Conservation (phyloP, 345 rosid species). For the Syzygium jambos region DNA sequence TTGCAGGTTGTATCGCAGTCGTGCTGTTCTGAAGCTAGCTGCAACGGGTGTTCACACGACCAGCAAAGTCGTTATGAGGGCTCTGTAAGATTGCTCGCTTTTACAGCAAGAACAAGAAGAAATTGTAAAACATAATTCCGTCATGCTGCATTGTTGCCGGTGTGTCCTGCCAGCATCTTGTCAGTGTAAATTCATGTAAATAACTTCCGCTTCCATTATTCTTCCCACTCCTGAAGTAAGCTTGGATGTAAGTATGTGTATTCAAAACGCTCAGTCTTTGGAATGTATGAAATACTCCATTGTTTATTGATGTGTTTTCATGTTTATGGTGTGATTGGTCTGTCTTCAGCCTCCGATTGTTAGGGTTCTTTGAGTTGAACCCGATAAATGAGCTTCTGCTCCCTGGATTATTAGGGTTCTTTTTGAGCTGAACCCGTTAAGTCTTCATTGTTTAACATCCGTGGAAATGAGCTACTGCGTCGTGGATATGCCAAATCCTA, state of each 20-base stretch:
- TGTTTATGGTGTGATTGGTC: not conserved
- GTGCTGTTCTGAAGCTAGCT: constrained; percentile 54
- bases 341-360: not conserved
- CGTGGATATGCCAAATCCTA: not conserved
- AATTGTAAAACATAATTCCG: not conserved
- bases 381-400: not conserved
- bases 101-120: not conserved
- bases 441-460: not conserved
- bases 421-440: not conserved
- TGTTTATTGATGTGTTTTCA: not conserved
- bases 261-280: not conserved
- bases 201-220: not conserved
- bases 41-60: constrained; percentile 64
- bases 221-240: not conserved
- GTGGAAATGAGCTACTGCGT: not conserved
- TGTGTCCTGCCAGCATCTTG: not conserved
- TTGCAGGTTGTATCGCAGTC: constrained; percentile 59
- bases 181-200: not conserved
- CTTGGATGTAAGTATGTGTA: not conserved
- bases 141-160: not conserved
- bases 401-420: not conserved
- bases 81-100: constrained; percentile 27
- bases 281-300: not conserved
- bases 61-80: constrained; percentile 56
- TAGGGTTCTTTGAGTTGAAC: not conserved